Conservation (phyloP, 176 grass and related monocot genomes). For the Phragmites australis region DNA sequence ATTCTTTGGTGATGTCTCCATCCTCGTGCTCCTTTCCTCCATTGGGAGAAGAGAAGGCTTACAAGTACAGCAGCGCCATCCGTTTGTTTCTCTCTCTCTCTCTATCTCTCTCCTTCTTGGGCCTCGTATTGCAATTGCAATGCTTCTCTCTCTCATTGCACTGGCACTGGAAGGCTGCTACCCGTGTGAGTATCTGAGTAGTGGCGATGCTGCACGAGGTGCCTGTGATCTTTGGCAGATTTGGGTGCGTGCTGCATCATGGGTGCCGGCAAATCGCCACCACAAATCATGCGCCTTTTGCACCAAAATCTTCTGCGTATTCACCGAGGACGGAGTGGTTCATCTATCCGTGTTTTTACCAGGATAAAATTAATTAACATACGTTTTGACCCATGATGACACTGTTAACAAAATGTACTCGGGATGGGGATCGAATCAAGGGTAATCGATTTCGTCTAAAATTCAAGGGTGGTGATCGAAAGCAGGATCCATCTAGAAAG, state of each 20-base stretch:
- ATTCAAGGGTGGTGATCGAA: neutral
- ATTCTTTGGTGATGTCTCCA: neutral
- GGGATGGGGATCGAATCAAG: neutral
- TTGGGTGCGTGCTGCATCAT: conserved; percentile 14
- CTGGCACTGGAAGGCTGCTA: no score
- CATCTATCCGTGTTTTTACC: neutral
- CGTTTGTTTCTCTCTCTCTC: no score
- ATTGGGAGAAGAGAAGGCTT: conserved; percentile 26
- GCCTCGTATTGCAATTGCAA: no score
- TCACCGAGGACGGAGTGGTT: neutral
- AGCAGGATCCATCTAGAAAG: conserved; percentile 16
- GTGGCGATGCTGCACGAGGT: no score
- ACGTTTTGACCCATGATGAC: conserved; percentile 24
- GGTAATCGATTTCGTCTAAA: neutral
- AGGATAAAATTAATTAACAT: neutral
- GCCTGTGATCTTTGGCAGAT: neutral
- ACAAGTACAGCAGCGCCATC: neutral
- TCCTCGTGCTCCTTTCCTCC: neutral
- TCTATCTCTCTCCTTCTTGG: neutral
- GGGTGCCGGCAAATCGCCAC: conserved; percentile 5
- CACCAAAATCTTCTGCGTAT: neutral
- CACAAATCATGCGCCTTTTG: conserved; percentile 38
- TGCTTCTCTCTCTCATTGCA: no score
- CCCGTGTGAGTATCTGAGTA: no score
- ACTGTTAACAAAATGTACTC: neutral